Evolutionary conservation across 2,329 filamentous ascomycete genomes (phyloP).

Genomic region (Phyllosticta paracitricarpa): DNA sequence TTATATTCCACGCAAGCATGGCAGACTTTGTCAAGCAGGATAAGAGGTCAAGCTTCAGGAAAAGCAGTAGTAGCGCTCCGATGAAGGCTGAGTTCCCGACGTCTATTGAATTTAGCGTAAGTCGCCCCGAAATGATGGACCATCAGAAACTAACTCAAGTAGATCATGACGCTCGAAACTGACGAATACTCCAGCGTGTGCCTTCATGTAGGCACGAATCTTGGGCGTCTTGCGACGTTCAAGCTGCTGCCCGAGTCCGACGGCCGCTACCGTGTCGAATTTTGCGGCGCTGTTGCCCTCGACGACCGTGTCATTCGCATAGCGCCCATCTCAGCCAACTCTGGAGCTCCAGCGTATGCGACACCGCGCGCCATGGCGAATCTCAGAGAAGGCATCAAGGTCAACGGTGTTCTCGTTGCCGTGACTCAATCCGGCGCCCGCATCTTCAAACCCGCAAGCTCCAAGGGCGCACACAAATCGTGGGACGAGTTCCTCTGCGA

Average conservation of each 20-base stretch:
- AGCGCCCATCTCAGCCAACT: conserved; percentile 67
- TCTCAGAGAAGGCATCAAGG: conserved; percentile 61
- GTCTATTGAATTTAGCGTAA: conserved; percentile 70
- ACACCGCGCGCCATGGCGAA: conserved; percentile 66
- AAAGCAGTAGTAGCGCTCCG: conserved; percentile 39
- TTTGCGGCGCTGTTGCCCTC: conserved; percentile 57
- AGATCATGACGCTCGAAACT: conserved; percentile 76
- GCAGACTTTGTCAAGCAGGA: conserved; percentile 66
- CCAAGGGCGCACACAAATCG: conserved; percentile 84
- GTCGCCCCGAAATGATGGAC: not conserved
- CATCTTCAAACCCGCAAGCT: conserved; percentile 73
- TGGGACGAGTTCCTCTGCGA: conserved; percentile 81
- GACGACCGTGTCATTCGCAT: conserved; percentile 65
- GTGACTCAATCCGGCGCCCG: conserved; percentile 67
- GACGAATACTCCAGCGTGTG: conserved; percentile 91
- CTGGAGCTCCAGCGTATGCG: conserved; percentile 65
- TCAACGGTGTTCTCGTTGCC: conserved; percentile 72
- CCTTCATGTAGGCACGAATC: conserved; percentile 81
- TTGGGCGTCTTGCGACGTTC: conserved; percentile 77
- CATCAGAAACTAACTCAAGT: not conserved
- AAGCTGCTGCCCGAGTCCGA: conserved; percentile 69
- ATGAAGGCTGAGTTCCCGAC: conserved; percentile 62
- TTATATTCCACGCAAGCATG: conserved; percentile 68
- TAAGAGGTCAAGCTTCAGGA: conserved; percentile 62
- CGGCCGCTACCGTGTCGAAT: conserved; percentile 61